Percentiles rank a stretch among this genome's conserved stretches.
These are phyloP conservation scores for Puccinia triticina DNA, from an alignment of 1,284 basidiomycete genomes.

Conservation along the genomic window DNA sequence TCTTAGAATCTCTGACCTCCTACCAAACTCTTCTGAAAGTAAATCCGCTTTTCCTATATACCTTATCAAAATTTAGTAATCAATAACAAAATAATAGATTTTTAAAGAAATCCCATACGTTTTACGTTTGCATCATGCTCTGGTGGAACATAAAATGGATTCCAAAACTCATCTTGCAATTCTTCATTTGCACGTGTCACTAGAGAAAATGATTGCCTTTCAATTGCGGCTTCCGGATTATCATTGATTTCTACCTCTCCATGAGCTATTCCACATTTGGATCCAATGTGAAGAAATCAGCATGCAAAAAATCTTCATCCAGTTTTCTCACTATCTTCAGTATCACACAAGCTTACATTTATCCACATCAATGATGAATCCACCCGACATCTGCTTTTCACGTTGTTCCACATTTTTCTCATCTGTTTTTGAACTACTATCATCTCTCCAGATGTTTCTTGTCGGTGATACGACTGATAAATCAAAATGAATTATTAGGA, in stretches of 20 bases:
- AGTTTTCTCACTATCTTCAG: neutral
- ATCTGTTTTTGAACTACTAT: neutral
- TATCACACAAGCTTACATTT: neutral
- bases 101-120: neutral
- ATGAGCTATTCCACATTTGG: neutral
- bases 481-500: neutral
- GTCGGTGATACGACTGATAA: neutral
- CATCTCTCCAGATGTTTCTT: neutral
- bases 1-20: neutral
- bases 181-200: neutral
- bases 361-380: neutral
- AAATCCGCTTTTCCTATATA: neutral
- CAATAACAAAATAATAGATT: neutral
- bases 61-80: neutral
- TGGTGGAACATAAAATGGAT: neutral
- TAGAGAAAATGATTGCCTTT: neutral
- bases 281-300: no score
- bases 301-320: neutral
- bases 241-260: neutral
- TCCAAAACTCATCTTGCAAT: neutral
- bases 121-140: neutral
- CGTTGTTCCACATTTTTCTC: neutral
- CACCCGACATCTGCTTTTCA: neutral
- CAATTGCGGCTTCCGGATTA: neutral
- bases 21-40: neutral